These are phyloP conservation scores for Litsea cubeba DNA, from an alignment of 164 flowering plant genomes.

Conservation along the genomic window DNA sequence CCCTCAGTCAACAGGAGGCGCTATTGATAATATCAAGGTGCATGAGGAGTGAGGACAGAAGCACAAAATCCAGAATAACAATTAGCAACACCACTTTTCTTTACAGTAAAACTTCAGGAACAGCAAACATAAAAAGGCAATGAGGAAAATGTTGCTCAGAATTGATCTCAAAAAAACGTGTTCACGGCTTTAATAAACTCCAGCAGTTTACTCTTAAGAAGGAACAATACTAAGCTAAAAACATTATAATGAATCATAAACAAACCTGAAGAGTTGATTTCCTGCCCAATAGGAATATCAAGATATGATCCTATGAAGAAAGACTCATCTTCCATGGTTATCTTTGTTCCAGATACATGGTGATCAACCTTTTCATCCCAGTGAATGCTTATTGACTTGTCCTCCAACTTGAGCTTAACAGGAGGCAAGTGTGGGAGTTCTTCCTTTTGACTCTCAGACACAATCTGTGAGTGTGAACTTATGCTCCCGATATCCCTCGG, in stretches of 20 bases:
- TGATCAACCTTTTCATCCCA: slow-evolving; percentile 82
- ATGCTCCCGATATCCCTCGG: slow-evolving; percentile 36
- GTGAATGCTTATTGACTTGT: slow-evolving; percentile 46
- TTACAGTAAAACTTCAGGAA: too few species aligned
- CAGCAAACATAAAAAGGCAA: too few species aligned
- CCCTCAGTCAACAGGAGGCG: not conserved
- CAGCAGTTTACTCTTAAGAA: not conserved
- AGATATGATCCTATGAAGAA: slow-evolving; percentile 74
- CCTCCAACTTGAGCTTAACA: slow-evolving; percentile 87
- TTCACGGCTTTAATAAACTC: too few species aligned
- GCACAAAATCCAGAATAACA: not conserved
- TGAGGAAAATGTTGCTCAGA: not conserved
- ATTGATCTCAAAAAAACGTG: too few species aligned
- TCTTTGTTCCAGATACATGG: slow-evolving; percentile 51
- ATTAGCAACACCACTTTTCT: too few species aligned
- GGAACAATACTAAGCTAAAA: not conserved
- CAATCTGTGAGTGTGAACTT: slow-evolving; percentile 40
- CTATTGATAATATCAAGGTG: not conserved
- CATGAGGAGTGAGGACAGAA: not conserved
- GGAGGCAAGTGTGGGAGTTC: slow-evolving; percentile 89
- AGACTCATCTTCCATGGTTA: slow-evolving; percentile 38
- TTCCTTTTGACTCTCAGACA: slow-evolving; percentile 59
- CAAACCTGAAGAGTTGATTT: slow-evolving; percentile 70
- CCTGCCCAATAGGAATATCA: slow-evolving; percentile 94
- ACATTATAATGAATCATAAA: not conserved